phyloP scores from a whole-genome alignment of 345 rosid genomes.

The Populus pruinosa region DNA sequence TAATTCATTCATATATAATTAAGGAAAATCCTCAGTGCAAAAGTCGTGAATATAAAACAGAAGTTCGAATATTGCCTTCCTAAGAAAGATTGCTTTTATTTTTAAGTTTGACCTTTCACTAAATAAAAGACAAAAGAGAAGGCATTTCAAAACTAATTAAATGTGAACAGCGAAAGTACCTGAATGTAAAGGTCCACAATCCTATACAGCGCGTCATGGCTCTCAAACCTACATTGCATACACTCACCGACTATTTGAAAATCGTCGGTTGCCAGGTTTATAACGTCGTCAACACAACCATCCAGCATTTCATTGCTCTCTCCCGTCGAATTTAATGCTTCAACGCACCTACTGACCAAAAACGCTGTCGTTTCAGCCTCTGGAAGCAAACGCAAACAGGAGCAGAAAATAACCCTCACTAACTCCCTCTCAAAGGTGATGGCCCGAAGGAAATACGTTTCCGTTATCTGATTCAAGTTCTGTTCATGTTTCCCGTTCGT shows the following conservation, averaged over 20 bases:
- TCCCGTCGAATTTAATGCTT: conserved; percentile 33
- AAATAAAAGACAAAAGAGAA: too few relatives aligned
- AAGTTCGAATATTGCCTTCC: too few relatives aligned
- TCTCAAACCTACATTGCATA: conserved; percentile 41
- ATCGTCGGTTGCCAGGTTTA: conserved; percentile 39
- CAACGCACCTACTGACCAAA: conserved; percentile 55
- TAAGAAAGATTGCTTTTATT: too few relatives aligned
- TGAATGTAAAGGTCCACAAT: conserved; percentile 65
- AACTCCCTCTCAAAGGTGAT: conserved; percentile 40
- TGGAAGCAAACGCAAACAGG: conserved; percentile 58
- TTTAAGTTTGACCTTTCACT: too few relatives aligned
- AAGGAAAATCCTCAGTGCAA: too few relatives aligned
- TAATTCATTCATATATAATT: too few relatives aligned
- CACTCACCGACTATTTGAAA: conserved; percentile 52
- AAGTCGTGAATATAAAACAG: too few relatives aligned
- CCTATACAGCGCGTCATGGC: conserved; percentile 66
- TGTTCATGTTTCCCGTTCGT: conserved; percentile 30
- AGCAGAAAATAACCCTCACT: conserved; percentile 48
- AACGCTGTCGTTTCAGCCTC: conserved; percentile 69
- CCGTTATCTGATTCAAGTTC: conserved; percentile 51
- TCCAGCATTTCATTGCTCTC: conserved; percentile 35
- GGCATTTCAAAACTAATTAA: neutral
- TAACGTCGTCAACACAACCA: conserved; percentile 44
- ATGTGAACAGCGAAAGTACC: conserved; percentile 33
- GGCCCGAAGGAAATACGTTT: conserved; percentile 55